Evolutionary conservation across 2,329 filamentous ascomycete species (phyloP), one percentile per base, ranked within the genome.

Genomic region (Magnaporthiopsis incrustans): DNA sequence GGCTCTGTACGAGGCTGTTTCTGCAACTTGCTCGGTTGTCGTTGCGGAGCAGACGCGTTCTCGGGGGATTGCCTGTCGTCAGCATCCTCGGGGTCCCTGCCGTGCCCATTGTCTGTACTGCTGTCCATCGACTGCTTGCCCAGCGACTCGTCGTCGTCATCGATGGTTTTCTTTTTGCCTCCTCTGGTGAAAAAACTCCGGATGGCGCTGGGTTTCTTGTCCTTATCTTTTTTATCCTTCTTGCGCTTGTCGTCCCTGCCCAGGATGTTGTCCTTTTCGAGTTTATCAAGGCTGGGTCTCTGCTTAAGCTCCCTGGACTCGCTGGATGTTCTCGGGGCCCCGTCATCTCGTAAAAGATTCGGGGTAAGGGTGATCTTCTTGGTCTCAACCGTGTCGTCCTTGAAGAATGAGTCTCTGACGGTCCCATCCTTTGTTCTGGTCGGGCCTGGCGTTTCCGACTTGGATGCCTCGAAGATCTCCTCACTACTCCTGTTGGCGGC

Each of bases 331-430:
- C 81, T 74, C 18, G 76, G 69, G 57, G 80, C 77, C 68, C 80
- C 82, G 69, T 97, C 93, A 69, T 98, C 94, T 57, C 94, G 88
- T 57, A 98, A 79, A 63, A 99, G 78, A 69, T 96, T 96, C 1
- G 95, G 95, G 4, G 95, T 99, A 59, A 99, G 84, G 0, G 93
- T 96, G 69, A 99, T 98, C 79, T 98, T 98, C 76, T 96, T 92
- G 3, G 95, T 97, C 76, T 98, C 95, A 53, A 92, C 89, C 38
- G 86, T 92, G 72, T 99, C 94, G 72, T 98, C 95, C 75, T 92
- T 96, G 81, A 97, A 97, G 81, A 98, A 97, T 1, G 94, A 97
- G 76, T 98, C 94, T 67, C 94, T 86, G 59, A 97, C 84, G 27
- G 90, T 94, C 57, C 92, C 92, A 70, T 96, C 96, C 67, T 89